Conservation (phyloP, 2,329 filamentous ascomycete genomes). For the Monosporascus sp. region DNA sequence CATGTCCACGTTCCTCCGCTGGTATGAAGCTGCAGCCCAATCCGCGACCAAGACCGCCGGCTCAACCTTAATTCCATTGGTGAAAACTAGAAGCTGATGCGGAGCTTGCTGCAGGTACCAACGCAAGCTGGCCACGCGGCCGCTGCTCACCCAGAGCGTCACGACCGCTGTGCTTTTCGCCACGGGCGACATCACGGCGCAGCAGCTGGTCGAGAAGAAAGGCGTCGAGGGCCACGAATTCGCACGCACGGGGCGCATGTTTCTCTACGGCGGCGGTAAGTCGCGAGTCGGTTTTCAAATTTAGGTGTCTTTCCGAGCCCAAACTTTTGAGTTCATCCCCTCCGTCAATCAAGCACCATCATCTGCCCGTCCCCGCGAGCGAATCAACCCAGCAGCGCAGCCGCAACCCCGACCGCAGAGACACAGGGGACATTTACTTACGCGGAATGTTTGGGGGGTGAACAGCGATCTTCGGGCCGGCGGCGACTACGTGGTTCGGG, state of each 20-base stretch:
- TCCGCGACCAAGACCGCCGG: too few species aligned
- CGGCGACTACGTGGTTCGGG: slow-evolving; percentile 80
- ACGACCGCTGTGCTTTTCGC: slow-evolving; percentile 91
- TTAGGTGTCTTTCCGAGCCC: too few species aligned
- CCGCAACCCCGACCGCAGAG: too few species aligned
- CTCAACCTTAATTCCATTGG: too few species aligned
- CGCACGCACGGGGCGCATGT: slow-evolving; percentile 70
- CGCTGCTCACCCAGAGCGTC: slow-evolving; percentile 83
- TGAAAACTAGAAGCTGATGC: not conserved
- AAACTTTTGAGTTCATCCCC: too few species aligned
- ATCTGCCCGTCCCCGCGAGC: too few species aligned
- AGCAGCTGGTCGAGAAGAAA: slow-evolving; percentile 81
- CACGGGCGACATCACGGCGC: slow-evolving; percentile 83
- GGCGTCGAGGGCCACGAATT: slow-evolving; percentile 72
- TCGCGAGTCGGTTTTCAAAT: slow-evolving; percentile 8
- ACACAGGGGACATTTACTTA: too few species aligned
- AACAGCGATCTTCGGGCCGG: slow-evolving; percentile 76
- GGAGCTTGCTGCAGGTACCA: slow-evolving; percentile 65
- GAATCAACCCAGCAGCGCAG: too few species aligned
- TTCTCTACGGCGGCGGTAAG: slow-evolving; percentile 70
- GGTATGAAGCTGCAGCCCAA: too few species aligned
- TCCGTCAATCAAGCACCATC: too few species aligned
- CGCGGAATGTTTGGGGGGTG: too few species aligned
- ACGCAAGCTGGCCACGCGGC: slow-evolving; percentile 69
- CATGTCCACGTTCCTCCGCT: too few species aligned